Base-by-base conservation (phyloP, 352 stramenopile genomes). In the Aphanomyces cochlioides region DNA sequence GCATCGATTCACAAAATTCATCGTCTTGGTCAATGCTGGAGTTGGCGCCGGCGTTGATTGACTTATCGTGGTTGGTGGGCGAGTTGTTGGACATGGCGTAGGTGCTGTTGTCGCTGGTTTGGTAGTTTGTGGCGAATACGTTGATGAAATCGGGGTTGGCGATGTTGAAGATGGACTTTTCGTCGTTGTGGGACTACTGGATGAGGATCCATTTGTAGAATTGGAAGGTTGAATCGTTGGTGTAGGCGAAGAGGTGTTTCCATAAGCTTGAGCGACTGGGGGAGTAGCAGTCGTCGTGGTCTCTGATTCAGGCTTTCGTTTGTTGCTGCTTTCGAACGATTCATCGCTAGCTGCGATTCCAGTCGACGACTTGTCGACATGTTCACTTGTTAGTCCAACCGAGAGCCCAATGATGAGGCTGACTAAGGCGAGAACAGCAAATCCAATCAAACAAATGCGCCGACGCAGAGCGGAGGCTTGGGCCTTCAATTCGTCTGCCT, bases 1-100 rank as follows among this genome's bases (percentile, higher is more conserved):
- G 36, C 73, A 77, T 34, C 73, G 66, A 59, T 80, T 78, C 38
- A 61, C 36, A 54, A 70, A 70, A 6, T 36, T 70, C 12, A 70
- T 47, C 45, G 36, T 70, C 5, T 57, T 36, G 28, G 13, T 57
- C 15, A 37, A 19, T 5, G 63, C 5, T 28, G 41, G 12, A 13
- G 54, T 12, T 1, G 54, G 54, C 17, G 34, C 6, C 34, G 64
- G 36, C 40, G 64, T 54, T 43, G 64, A 1, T 13, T 12, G 15
- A 1, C 17, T 10, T 56, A 3, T 67, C 3, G 63, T 47, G 15
- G 63, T 56, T 7, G 63, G 40, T 39, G 39, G 28, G 13, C 34
- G 43, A 38, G 64, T 50, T 40, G 43, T 39, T 41, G 64, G 59
- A 39, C 8, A 37, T 17, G 63, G 41, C 0, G 41, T 7, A 10